Evolutionary conservation across 257 asterid species (phyloP).

Genomic region (Nicotiana tomentosiformis): DNA sequence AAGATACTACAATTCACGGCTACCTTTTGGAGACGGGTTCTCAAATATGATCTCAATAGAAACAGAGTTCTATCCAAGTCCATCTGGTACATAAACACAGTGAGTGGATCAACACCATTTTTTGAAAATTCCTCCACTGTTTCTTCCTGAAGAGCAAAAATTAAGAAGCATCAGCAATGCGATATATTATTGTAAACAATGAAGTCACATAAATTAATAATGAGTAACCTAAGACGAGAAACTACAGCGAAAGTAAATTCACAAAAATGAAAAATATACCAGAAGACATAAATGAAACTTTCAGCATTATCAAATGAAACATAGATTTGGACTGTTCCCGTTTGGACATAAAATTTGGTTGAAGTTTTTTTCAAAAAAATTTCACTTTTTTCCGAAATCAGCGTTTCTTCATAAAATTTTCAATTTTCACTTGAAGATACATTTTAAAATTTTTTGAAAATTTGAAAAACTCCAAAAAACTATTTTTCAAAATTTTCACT

Average conservation of each 20-base stretch:
- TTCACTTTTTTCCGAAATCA: too few relatives aligned
- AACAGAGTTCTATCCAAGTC: conserved; percentile 81
- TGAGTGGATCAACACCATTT: conserved; percentile 69
- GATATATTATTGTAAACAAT: neutral
- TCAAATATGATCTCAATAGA: conserved; percentile 80
- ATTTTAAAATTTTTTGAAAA: too few relatives aligned
- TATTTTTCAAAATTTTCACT: too few relatives aligned
- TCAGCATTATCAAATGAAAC: too few relatives aligned
- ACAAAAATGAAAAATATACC: neutral
- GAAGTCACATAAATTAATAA: conserved; percentile 1
- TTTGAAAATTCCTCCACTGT: conserved; percentile 48
- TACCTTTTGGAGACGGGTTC: conserved; percentile 92
- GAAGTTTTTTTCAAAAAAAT: too few relatives aligned
- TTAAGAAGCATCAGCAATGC: conserved; percentile 7
- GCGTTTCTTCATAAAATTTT: too few relatives aligned
- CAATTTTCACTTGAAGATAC: too few relatives aligned
- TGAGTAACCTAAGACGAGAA: neutral
- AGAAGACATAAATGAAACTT: too few relatives aligned
- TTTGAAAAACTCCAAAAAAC: too few relatives aligned
- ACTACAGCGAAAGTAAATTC: neutral
- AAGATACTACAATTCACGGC: neutral
- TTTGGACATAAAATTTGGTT: too few relatives aligned
- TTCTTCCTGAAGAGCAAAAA: conserved; percentile 52
- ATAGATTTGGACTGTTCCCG: neutral
- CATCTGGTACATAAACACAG: conserved; percentile 82